Conservation (phyloP, 352 stramenopile species). For the Globisporangium middletonii region DNA sequence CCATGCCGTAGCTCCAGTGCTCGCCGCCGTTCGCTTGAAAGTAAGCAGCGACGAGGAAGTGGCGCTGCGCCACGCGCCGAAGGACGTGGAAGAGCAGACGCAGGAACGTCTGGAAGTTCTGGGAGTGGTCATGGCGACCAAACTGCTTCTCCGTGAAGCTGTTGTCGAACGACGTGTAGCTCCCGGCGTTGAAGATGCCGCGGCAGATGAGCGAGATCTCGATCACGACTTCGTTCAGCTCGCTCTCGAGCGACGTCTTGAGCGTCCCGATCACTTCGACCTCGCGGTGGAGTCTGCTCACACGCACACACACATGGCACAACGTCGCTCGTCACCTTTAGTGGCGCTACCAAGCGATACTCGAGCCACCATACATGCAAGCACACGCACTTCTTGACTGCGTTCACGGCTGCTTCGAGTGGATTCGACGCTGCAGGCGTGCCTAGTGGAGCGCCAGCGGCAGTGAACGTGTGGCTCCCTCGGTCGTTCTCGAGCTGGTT, state of each 20-base stretch:
- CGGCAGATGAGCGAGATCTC: constrained; percentile 67
- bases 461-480: constrained; percentile 15
- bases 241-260: constrained; percentile 59
- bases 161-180: constrained; percentile 73
- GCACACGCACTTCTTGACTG: constrained; percentile 51
- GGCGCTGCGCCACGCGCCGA: constrained; percentile 54
- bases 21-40: constrained; percentile 57
- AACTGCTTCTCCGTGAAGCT: constrained; percentile 71
- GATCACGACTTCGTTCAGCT: constrained; percentile 52
- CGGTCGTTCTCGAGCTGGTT: constrained; percentile 21
- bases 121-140: constrained; percentile 54
- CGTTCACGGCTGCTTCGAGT: constrained; percentile 46
- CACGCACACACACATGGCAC: background rate
- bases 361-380: background rate
- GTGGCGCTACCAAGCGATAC: background rate
- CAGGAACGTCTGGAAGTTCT: constrained; percentile 65
- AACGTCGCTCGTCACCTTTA: background rate
- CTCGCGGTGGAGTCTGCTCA: constrained; percentile 56
- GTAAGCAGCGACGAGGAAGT: constrained; percentile 54
- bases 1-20: constrained; percentile 61
- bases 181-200: constrained; percentile 67
- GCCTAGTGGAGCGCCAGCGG: constrained; percentile 4
- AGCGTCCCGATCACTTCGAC: constrained; percentile 71
- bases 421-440: constrained; percentile 22
- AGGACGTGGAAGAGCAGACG: constrained; percentile 62